Conservation (phyloP, 768 basidiomycete genomes). For the Tulasnella sp. region DNA sequence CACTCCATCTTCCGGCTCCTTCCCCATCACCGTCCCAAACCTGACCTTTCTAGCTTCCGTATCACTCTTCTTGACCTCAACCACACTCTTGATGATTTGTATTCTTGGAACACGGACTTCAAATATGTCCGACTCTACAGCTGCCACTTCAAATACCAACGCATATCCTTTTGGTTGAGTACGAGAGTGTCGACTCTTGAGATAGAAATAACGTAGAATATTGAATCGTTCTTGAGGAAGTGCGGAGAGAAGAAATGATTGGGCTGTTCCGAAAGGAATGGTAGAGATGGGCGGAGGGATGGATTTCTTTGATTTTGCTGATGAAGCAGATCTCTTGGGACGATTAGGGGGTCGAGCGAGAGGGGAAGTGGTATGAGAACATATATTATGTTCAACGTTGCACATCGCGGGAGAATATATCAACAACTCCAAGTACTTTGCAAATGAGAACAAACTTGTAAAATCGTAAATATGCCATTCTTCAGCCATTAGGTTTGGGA, state of each 20-base stretch:
- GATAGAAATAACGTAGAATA: constrained; percentile 34
- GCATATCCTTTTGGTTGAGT: constrained; percentile 25
- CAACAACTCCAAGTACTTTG: constrained; percentile 44
- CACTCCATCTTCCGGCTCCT: constrained; percentile 16
- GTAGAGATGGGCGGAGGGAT: constrained; percentile 25
- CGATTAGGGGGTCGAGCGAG: too few relatives aligned
- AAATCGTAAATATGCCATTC: not conserved
- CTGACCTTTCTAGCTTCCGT: constrained; percentile 12
- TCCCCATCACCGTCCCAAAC: too few relatives aligned
- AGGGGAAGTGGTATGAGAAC: constrained; percentile 33
- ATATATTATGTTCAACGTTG: constrained; percentile 30
- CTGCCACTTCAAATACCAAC: constrained; percentile 36
- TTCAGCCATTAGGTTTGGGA: not conserved
- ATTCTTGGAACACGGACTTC: constrained; percentile 48
- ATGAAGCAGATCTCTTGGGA: too few relatives aligned
- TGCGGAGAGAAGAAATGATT: constrained; percentile 19
- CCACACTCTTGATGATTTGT: constrained; percentile 33
- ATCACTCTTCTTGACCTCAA: constrained; percentile 19
- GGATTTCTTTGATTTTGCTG: not conserved
- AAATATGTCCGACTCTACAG: constrained; percentile 40
- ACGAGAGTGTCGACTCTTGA: too few relatives aligned
- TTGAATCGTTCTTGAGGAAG: constrained; percentile 27
- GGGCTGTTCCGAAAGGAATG: constrained; percentile 15
- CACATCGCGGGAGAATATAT: constrained; percentile 34
- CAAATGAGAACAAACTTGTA: constrained; percentile 39